A percentile compares a stretch with the other conserved stretches of the same genome.
Evolutionary conservation across 768 basidiomycete genomes (phyloP).

Genomic region (Suillus subluteus): DNA sequence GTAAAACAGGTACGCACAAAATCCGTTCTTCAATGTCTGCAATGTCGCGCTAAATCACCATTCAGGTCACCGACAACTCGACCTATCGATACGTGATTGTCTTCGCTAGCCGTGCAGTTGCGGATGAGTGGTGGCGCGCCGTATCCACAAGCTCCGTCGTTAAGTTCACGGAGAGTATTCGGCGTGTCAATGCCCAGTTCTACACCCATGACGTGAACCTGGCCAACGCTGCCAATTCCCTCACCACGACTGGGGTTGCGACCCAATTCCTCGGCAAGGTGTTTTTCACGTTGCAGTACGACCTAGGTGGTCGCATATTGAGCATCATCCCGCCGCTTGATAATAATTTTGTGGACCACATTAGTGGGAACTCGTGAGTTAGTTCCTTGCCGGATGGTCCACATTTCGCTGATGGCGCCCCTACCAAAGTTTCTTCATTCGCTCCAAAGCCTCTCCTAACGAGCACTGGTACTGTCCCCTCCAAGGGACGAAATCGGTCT

Average conservation of each 20-base stretch:
- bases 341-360: neutral
- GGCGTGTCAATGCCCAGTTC: neutral
- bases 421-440: too few relatives aligned
- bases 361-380: neutral
- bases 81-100: slow-evolving; percentile 22
- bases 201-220: neutral
- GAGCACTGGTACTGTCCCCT: too few relatives aligned
- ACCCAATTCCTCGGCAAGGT: neutral
- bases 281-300: neutral
- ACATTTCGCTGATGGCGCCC: neutral
- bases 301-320: neutral
- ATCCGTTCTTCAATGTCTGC: neutral
- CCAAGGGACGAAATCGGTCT: too few relatives aligned
- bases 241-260: neutral
- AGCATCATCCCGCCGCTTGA: neutral
- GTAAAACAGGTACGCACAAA: neutral
- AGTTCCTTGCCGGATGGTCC: neutral
- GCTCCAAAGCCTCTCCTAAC: too few relatives aligned
- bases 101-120: slow-evolving; percentile 24
- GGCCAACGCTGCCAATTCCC: too few relatives aligned
- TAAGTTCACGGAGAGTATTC: neutral
- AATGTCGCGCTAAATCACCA: neutral
- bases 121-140: slow-evolving; percentile 31
- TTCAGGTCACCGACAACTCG: fast-evolving
- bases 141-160: slow-evolving; percentile 10